Evolutionary conservation across 1,284 basidiomycete genomes (phyloP).

Genomic region (Boletus mariae): DNA sequence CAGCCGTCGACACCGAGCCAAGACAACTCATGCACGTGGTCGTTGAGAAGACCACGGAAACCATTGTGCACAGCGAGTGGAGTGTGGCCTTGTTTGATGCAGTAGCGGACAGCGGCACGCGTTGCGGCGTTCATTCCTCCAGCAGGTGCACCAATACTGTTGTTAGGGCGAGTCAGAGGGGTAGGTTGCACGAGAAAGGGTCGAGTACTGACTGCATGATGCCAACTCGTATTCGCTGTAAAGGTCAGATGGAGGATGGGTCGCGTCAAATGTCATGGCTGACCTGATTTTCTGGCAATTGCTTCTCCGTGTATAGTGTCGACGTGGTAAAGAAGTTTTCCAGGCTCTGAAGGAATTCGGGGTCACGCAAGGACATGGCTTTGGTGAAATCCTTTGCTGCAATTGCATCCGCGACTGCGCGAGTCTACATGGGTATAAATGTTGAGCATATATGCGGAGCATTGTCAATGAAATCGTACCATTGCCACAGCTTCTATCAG

Average conservation of each 20-base stretch:
- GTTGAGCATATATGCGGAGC: conserved; percentile 5
- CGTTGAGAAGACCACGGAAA: conserved; percentile 90
- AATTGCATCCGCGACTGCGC: conserved; percentile 82
- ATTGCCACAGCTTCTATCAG: conserved; percentile 90
- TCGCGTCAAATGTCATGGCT: conserved; percentile 1
- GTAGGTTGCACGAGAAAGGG: background rate
- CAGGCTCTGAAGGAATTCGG: conserved; percentile 87
- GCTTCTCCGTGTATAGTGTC: conserved; percentile 54
- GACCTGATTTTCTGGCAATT: conserved; percentile 63
- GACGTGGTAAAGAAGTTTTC: conserved; percentile 82
- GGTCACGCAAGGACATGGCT: conserved; percentile 86
- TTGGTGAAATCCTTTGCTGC: conserved; percentile 80
- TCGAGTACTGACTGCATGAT: conserved; percentile 80
- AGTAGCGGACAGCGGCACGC: conserved; percentile 91
- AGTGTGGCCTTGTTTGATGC: conserved; percentile 87
- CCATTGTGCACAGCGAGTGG: conserved; percentile 93
- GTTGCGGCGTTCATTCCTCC: conserved; percentile 99
- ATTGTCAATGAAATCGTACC: conserved; percentile 40
- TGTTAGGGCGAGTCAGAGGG: conserved; percentile 1
- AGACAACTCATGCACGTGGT: conserved; percentile 81
- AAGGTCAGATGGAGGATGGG: conserved; percentile 9
- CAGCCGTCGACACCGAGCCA: conserved; percentile 98
- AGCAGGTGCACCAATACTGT: conserved; percentile 91
- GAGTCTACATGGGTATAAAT: conserved; percentile 55
- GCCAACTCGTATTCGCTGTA: conserved; percentile 79